Evolutionary conservation across 352 stramenopile species (phyloP).

Genomic region (Phytophthora palmivora): DNA sequence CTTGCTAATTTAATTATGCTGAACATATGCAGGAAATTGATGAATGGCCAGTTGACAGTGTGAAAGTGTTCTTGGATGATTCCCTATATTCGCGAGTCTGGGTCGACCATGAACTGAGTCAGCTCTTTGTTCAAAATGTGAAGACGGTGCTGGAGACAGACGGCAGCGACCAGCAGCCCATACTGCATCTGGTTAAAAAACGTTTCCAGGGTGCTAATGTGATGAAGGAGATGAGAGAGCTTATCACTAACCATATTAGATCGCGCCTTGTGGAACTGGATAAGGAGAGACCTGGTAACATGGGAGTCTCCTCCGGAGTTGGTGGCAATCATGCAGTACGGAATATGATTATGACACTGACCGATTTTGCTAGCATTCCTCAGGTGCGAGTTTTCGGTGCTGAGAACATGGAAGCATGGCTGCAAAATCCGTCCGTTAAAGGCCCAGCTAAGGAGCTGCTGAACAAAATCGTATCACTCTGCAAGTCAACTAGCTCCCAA

Average conservation of each 20-base stretch:
- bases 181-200: constrained; percentile 41
- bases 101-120: constrained; percentile 87
- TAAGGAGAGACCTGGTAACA: constrained; percentile 55
- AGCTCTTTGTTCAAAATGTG: constrained; percentile 78
- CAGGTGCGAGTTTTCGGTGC: constrained; percentile 70
- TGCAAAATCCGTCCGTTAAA: constrained; percentile 85
- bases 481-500: constrained; percentile 59
- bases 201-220: constrained; percentile 57
- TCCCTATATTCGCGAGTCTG: constrained; percentile 81
- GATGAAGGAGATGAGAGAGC: constrained; percentile 57
- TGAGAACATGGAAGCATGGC: constrained; percentile 80
- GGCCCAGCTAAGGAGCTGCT: constrained; percentile 76
- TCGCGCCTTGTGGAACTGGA: constrained; percentile 70
- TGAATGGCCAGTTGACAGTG: constrained; percentile 79
- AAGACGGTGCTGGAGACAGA: constrained; percentile 66
- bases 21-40: constrained; percentile 38
- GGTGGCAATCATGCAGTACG: constrained; percentile 64
- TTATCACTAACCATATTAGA: constrained; percentile 77
- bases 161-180: constrained; percentile 19
- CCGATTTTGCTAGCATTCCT: constrained; percentile 68
- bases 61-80: constrained; percentile 90
- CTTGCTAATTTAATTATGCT: neutral
- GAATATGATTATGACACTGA: constrained; percentile 80
- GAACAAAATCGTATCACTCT: constrained; percentile 72
- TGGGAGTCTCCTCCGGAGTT: constrained; percentile 21